phyloP scores from a whole-genome alignment of 2,329 filamentous ascomycete species.

The Calonectria fujianensis region DNA sequence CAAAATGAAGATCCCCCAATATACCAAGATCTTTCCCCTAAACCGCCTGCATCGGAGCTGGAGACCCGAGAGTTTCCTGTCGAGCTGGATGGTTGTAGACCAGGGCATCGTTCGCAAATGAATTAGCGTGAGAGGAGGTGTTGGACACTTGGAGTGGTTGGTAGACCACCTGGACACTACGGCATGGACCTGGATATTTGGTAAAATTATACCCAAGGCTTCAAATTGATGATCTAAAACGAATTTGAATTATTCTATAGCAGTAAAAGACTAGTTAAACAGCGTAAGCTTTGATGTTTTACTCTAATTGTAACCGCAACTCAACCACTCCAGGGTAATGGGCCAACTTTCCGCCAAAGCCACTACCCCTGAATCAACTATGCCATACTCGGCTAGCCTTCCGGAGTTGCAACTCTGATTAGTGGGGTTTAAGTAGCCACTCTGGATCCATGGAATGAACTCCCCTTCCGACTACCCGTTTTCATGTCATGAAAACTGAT shows the following conservation, averaged over 20 bases:
- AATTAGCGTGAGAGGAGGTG: no score
- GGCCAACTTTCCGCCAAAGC: background rate
- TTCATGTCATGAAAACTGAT: background rate
- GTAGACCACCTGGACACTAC: no score
- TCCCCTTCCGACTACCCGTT: background rate
- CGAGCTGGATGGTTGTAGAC: background rate
- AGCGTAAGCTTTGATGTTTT: background rate
- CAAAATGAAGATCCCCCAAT: background rate
- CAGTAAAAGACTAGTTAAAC: background rate
- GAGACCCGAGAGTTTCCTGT: background rate
- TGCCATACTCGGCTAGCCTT: constrained; percentile 7
- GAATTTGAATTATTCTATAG: background rate
- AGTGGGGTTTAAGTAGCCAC: background rate
- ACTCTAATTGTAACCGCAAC: background rate
- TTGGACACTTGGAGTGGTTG: no score
- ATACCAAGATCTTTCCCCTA: background rate
- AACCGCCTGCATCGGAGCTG: background rate
- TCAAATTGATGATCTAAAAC: background rate
- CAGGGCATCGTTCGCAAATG: background rate
- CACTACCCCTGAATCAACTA: background rate
- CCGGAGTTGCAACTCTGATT: constrained; percentile 18
- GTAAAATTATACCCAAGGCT: background rate
- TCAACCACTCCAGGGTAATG: background rate
- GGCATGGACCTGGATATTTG: background rate
- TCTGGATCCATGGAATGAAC: background rate